Percentiles rank a stretch among this genome's conserved stretches.
Evolutionary conservation across 495 filamentous ascomycete genomes (phyloP).

Genomic region (Tuber aestivum): DNA sequence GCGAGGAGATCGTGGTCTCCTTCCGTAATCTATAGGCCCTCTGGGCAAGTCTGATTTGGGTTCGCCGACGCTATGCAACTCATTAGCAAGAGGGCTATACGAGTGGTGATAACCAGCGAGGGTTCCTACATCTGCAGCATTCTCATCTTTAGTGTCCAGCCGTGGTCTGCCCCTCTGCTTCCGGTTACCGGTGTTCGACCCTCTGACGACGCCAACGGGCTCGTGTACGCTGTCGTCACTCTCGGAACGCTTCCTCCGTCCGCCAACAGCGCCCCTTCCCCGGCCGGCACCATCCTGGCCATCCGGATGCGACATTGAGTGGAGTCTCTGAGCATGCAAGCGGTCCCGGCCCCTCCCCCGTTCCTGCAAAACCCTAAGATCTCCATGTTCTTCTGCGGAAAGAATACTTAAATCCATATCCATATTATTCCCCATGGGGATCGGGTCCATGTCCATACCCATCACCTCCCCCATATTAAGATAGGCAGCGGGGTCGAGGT

Average conservation of each 20-base stretch:
- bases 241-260: constrained; percentile 26
- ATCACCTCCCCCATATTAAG: constrained; percentile 38
- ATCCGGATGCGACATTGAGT: constrained; percentile 24
- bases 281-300: constrained; percentile 16
- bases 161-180: constrained; percentile 60
- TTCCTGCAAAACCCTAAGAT: constrained; percentile 35
- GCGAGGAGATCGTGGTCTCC: constrained; percentile 68
- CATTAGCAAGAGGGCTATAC: constrained; percentile 16
- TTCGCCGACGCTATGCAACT: constrained; percentile 61
- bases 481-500: constrained; percentile 28
- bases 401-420: constrained; percentile 41
- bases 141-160: constrained; percentile 65
- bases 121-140: constrained; percentile 43
- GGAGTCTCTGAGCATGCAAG: constrained; percentile 25
- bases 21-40: constrained; percentile 78
- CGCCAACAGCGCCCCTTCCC: constrained; percentile 25
- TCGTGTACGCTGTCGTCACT: constrained; percentile 33
- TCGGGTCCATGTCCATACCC: constrained; percentile 36
- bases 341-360: constrained; percentile 24
- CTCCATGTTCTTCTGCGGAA: constrained; percentile 38
- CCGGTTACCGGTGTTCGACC: constrained; percentile 43
- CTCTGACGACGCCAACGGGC: constrained; percentile 22
- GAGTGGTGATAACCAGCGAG: neutral
- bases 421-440: constrained; percentile 32
- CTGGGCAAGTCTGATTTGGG: constrained; percentile 82